Base-by-base conservation (phyloP, 768 basidiomycete species). In the Termitomyces titanicus region DNA sequence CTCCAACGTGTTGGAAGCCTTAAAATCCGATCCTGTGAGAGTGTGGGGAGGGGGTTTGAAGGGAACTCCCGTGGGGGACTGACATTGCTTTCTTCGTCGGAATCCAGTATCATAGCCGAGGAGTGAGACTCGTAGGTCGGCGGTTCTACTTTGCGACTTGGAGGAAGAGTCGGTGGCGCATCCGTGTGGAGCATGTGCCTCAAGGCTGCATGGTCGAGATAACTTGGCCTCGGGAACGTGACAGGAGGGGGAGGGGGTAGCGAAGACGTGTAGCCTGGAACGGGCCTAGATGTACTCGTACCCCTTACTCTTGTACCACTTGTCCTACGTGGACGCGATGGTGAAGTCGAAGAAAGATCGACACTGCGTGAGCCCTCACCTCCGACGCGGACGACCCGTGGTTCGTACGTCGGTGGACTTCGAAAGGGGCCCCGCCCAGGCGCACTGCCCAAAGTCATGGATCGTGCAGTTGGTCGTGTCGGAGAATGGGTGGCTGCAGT, bases 1-100 rank as follows among this genome's bases (percentile, higher is more conserved):
- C 82, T 87, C 92, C 90, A 93, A 38, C 88, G 79, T 3, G 88
- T 88, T 18, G 92, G 92, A 20, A 94, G 68, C 55, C 77, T 73
- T 59, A 90, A 70, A 15, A 79, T 65, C 40, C 70, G 69, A 54
- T 73, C 72, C 39, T 72, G 74, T 29, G 77, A 66, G 33, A 69
- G 53, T 47, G 67, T 54, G 51, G 58, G 56, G 51, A 64, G 56
- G 52, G 67, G 68, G 39, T 57, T 61, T 18, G 66, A 63, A 20
- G 70, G 68, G 5, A 74, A 58, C 35, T 77, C 72, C 39, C 74
- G 74, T 34, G 79, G 80, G 44, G 79, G 79, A 64, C 74, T 81
- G 56, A 74, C 70, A 51, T 70, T 77, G 47, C 80, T 81, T 42
- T 89, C 88, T 22, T 89, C 87, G 53, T 89, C 88, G 60, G 83